Evolutionary conservation across 768 basidiomycete genomes (phyloP).

Genomic region (Leccinum olivaceopallidum): DNA sequence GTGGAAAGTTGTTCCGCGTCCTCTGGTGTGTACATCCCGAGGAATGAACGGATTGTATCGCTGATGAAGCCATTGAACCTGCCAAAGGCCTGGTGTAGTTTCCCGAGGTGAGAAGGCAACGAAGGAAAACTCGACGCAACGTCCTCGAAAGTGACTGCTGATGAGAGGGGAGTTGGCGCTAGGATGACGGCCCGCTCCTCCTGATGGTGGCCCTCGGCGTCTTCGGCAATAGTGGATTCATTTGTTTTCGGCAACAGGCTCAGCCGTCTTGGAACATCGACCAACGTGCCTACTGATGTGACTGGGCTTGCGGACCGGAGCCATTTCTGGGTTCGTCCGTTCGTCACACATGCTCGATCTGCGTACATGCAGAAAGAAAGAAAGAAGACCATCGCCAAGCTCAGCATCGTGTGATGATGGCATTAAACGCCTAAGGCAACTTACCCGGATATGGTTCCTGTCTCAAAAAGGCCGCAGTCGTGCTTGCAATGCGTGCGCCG

Average conservation of each 20-base stretch:
- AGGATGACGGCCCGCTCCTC: slow-evolving; percentile 16
- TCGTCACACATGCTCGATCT: no score
- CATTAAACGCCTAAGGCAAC: no score
- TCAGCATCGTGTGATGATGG: no score
- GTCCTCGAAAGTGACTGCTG: slow-evolving; percentile 3
- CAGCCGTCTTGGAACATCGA: no score
- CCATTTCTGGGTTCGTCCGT: no score
- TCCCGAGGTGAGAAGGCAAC: slow-evolving; percentile 41
- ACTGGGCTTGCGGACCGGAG: no score
- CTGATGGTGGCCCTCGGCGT: slow-evolving; percentile 33
- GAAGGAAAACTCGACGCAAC: slow-evolving; percentile 2
- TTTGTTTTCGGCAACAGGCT: slow-evolving; percentile 5
- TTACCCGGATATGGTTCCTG: no score
- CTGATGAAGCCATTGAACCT: slow-evolving; percentile 50
- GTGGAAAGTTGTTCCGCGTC: slow-evolving; percentile 55
- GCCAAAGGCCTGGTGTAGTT: slow-evolving; percentile 50
- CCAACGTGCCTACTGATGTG: no score
- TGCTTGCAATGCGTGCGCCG: no score
- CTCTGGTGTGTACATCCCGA: slow-evolving; percentile 41
- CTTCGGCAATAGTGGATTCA: slow-evolving; percentile 40
- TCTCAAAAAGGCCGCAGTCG: no score
- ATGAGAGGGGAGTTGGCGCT: neutral
- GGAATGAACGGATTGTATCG: slow-evolving; percentile 42
- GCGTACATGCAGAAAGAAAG: no score
- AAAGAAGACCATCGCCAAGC: no score